Conservation (phyloP, 139 green algal species). For the Coelastrella sp. region DNA sequence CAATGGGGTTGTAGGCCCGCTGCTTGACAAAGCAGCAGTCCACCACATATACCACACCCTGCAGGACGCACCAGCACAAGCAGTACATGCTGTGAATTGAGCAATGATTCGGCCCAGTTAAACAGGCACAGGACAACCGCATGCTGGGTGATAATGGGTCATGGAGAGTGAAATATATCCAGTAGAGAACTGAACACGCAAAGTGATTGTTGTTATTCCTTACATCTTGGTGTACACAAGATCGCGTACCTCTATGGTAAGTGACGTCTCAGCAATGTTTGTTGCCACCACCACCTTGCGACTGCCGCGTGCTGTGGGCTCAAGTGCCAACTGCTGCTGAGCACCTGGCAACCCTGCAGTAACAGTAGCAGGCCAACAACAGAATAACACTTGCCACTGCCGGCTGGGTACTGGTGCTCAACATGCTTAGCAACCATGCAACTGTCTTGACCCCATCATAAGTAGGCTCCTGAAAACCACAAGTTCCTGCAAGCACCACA, state of each 20-base stretch:
- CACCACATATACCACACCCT: constrained; percentile 89
- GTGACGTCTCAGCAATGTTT: constrained; percentile 81
- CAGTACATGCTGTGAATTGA: constrained; percentile 20
- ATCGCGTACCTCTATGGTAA: constrained; percentile 64
- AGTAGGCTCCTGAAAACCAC: neutral
- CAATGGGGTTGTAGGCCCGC: constrained; percentile 80
- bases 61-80: constrained; percentile 65
- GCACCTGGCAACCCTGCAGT: constrained; percentile 76
- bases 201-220: too few species aligned
- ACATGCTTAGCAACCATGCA: too few species aligned
- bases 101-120: too few species aligned
- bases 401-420: neutral
- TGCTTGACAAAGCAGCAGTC: constrained; percentile 92
- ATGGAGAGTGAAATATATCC: too few species aligned
- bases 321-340: constrained; percentile 77
- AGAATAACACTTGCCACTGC: neutral
- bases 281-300: constrained; percentile 91
- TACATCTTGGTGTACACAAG: neutral
- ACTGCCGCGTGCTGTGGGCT: constrained; percentile 68
- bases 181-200: too few species aligned
- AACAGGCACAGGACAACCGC: too few species aligned
- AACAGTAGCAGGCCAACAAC: neutral
- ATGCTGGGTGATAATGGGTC: too few species aligned
- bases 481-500: neutral
- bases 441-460: too few species aligned